These are phyloP conservation scores for Evansstolkia leycettana DNA, from an alignment of 495 filamentous ascomycete species.

Conservation along the genomic window DNA sequence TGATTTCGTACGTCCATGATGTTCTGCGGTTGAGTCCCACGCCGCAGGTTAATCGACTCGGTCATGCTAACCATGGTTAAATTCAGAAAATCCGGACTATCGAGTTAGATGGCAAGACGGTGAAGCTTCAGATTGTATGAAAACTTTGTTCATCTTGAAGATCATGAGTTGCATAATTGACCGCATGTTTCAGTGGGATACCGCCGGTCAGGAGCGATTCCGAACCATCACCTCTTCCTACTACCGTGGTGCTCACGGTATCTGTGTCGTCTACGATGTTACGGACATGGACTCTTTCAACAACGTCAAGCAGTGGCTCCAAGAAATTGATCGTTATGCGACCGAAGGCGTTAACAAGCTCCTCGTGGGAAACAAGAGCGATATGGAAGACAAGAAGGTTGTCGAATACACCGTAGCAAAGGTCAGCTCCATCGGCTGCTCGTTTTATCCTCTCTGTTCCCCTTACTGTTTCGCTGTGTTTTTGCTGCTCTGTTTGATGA, in stretches of 20 bases:
- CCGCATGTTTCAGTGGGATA: constrained; percentile 69
- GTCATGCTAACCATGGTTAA: constrained; percentile 14
- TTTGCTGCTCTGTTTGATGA: background rate
- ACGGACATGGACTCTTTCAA: constrained; percentile 99
- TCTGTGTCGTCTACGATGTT: constrained; percentile 99
- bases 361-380: constrained; percentile 97
- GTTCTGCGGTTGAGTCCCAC: constrained; percentile 2
- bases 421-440: constrained; percentile 38
- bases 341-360: constrained; percentile 99
- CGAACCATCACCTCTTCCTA: constrained; percentile 98
- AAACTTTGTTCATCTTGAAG: background rate
- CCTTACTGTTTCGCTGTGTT: constrained; percentile 7
- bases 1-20: constrained; percentile 69
- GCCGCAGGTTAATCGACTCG: constrained; percentile 1
- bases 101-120: constrained; percentile 97
- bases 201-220: constrained; percentile 97
- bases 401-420: constrained; percentile 99
- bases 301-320: constrained; percentile 99
- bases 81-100: constrained; percentile 97
- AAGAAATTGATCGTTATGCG: constrained; percentile 97
- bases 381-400: constrained; percentile 99
- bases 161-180: constrained; percentile 6
- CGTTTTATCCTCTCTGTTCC: background rate
- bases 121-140: constrained; percentile 97
- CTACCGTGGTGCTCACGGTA: constrained; percentile 96